Base-by-base conservation (phyloP, 2,329 filamentous ascomycete genomes). In the Trichoderma afroharzianum region DNA sequence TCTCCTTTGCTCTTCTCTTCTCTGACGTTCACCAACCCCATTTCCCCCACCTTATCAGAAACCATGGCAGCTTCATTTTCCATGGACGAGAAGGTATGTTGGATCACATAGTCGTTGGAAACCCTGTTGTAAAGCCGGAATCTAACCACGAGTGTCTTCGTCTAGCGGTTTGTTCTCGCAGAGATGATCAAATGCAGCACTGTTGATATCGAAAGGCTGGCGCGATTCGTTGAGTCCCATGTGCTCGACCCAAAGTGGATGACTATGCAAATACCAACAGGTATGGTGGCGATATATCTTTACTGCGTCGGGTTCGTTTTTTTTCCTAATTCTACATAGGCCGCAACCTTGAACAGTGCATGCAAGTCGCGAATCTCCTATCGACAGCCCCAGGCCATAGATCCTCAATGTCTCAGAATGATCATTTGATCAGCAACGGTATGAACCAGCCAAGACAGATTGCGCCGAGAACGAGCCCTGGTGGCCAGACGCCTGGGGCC, bases 141-240 rank as follows among this genome's bases (percentile, higher is more conserved):
- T 70, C 24, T 26, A 53, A 55, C 57, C 30, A 33, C 21, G 39
- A 32, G 32, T 26, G 3, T 11, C 76, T 28, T 53, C 2, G 4
- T 33, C 21, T n/a, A 89, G 87, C 86, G 87, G 73, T 88, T 88
- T 76, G 80, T 89, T 72, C 82, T 89, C 70, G 85, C 83, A 71
- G 87, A 89, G 78, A 86, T 88, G 75, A 85, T 89, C 79, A 89
- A 88, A 75, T 82, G 82, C 72, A 89, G 87, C 80, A 78, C 82
- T 33, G 79, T 88, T 72, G 83, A 87, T 70, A 77, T 87, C 28
- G 77, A 80, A 12, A 78, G 77, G 21, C 78, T 89, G 33, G 82
- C 84, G 24, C 79, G 80, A 14, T 87, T 89, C 72, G 81, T 89
- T 74, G 83, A 76, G 73, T 73, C 76, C 50, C 79, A 83, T 71